A percentile compares a stretch with the other conserved stretches of the same genome.
Evolutionary conservation across 2,329 filamentous ascomycete genomes (phyloP).

Genomic region (Talaromyces atroroseus): DNA sequence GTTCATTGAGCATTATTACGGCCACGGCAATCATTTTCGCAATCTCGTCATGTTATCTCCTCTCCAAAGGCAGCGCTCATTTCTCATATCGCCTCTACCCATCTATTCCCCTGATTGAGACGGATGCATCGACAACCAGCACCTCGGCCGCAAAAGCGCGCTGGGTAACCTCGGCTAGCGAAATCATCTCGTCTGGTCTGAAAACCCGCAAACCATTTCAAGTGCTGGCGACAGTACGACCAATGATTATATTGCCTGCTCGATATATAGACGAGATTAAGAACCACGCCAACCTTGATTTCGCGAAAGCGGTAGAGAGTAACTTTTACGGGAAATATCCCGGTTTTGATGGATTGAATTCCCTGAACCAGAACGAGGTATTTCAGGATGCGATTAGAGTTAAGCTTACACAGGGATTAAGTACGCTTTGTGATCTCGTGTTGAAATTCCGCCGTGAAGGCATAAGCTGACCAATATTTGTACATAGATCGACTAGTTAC

Average conservation of each 20-base stretch:
- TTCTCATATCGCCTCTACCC: background rate
- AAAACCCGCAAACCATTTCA: background rate
- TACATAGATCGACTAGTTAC: background rate
- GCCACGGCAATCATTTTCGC: background rate
- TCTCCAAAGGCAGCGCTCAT: background rate
- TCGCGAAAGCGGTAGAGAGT: background rate
- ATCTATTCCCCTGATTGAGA: background rate
- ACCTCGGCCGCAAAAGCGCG: background rate
- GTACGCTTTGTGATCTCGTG: background rate
- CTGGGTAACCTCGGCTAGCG: background rate
- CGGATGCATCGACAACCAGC: background rate
- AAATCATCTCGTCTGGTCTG: background rate
- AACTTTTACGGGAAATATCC: background rate
- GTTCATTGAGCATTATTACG: background rate
- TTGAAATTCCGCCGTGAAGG: no score
- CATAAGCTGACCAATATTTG: background rate
- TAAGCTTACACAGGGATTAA: background rate
- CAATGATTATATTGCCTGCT: background rate
- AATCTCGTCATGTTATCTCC: background rate
- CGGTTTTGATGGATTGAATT: background rate
- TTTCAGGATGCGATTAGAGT: background rate
- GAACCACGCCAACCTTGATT: background rate
- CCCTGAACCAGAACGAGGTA: background rate
- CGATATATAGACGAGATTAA: background rate
- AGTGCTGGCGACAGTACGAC: background rate